A percentile compares a stretch with the other conserved stretches of the same genome.
Conservation (phyloP, 495 filamentous ascomycete species). For the Aspergillus leporis region DNA sequence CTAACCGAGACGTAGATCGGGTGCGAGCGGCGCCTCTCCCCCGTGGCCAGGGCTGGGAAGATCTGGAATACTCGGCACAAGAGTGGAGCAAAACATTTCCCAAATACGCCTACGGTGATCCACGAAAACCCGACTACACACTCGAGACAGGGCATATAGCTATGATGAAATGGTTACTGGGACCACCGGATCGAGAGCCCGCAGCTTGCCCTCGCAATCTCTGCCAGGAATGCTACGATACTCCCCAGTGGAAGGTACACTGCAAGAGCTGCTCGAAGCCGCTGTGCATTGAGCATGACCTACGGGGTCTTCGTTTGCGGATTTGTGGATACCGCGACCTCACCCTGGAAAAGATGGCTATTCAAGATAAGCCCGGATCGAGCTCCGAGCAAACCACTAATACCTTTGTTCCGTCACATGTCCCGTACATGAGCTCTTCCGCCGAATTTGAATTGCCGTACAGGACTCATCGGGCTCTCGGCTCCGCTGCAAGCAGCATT, state of each 20-base stretch:
- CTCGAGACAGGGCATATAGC: slow-evolving; percentile 49
- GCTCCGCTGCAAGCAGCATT: slow-evolving; percentile 44
- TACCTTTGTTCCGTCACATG: slow-evolving; percentile 10
- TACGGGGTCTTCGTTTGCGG: slow-evolving; percentile 58
- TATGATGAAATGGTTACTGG: slow-evolving; percentile 52
- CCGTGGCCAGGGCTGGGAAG: slow-evolving; percentile 53
- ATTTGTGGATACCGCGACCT: slow-evolving; percentile 62
- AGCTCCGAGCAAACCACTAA: slow-evolving; percentile 5
- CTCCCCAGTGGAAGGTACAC: slow-evolving; percentile 58
- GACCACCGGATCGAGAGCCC: slow-evolving; percentile 46
- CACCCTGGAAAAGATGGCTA: slow-evolving; percentile 49
- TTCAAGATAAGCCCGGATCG: slow-evolving; percentile 32
- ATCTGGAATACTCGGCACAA: slow-evolving; percentile 50
- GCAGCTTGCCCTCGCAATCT: slow-evolving; percentile 58
- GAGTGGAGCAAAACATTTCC: slow-evolving; percentile 48
- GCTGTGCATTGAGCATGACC: slow-evolving; percentile 63
- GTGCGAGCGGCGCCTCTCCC: slow-evolving; percentile 60
- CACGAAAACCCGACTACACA: slow-evolving; percentile 42
- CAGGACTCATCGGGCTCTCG: slow-evolving; percentile 31
- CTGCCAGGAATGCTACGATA: slow-evolving; percentile 59
- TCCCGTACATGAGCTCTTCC: slow-evolving; percentile 12
- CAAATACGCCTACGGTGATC: slow-evolving; percentile 46
- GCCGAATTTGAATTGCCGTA: slow-evolving; percentile 36
- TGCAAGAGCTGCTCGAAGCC: slow-evolving; percentile 59
- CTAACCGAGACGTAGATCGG: slow-evolving; percentile 53